Percentiles rank a stretch among this genome's conserved stretches.
phyloP scores from a whole-genome alignment of 1,284 basidiomycete genomes.

The Irpex sp. region DNA sequence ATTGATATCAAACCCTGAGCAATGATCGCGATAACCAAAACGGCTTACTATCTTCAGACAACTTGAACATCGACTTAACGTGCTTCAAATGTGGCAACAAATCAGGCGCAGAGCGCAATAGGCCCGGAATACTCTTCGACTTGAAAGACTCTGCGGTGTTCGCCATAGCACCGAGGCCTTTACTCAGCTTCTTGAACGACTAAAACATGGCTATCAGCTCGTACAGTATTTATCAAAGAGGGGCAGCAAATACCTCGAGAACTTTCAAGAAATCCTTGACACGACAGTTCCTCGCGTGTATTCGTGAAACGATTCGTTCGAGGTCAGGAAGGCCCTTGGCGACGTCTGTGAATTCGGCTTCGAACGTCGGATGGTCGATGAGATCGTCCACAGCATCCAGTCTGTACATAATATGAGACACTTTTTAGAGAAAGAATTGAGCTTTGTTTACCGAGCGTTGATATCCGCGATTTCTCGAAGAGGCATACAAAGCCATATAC shows the following conservation, averaged over 20 bases:
- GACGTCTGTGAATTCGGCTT: conserved; percentile 68
- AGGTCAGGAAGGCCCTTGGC: conserved; percentile 87
- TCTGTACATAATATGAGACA: conserved; percentile 35
- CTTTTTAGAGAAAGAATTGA: not conserved
- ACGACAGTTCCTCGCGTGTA: conserved; percentile 88
- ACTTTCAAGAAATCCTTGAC: conserved; percentile 86
- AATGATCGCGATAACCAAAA: too few relatives aligned
- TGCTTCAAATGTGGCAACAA: conserved; percentile 66
- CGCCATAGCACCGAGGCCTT: conserved; percentile 61
- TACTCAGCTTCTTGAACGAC: conserved; percentile 75
- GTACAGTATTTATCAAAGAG: not conserved
- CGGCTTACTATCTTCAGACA: conserved; percentile 56
- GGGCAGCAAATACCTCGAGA: conserved; percentile 46
- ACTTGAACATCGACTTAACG: conserved; percentile 70
- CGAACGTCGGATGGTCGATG: conserved; percentile 73
- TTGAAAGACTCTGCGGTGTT: conserved; percentile 70
- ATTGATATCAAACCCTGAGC: not conserved
- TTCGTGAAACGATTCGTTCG: conserved; percentile 89
- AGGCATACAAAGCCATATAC: conserved; percentile 92
- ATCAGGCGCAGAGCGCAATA: conserved; percentile 82
- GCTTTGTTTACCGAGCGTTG: conserved; percentile 66
- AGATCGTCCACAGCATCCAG: conserved; percentile 92
- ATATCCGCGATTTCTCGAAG: conserved; percentile 79
- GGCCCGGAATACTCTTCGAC: conserved; percentile 68
- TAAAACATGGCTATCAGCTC: conserved; percentile 26